Evolutionary conservation across 345 rosid genomes (phyloP).

Genomic region (Eucalyptus cloeziana): DNA sequence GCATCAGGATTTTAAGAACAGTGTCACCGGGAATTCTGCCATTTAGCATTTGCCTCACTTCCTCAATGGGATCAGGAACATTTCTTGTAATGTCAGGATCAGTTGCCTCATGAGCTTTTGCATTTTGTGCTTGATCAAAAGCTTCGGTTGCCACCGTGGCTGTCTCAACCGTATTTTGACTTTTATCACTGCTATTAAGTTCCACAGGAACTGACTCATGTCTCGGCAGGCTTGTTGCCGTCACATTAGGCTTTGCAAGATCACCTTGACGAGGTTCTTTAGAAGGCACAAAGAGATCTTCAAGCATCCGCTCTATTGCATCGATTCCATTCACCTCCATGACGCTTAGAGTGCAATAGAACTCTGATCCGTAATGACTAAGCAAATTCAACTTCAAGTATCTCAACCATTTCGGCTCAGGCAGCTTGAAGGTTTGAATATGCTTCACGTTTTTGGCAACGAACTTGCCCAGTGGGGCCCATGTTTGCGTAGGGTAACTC

Average conservation of each 20-base stretch:
- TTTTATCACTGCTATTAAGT: slow-evolving; percentile 10
- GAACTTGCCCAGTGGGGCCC: slow-evolving; percentile 53
- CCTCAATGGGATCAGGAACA: slow-evolving; percentile 43
- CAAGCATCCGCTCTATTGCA: slow-evolving; percentile 89
- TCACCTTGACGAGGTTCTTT: background rate
- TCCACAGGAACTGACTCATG: slow-evolving; percentile 14
- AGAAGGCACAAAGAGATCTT: slow-evolving; percentile 55
- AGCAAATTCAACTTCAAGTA: slow-evolving; percentile 62
- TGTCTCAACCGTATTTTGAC: slow-evolving; percentile 5
- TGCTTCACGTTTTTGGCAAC: slow-evolving; percentile 71
- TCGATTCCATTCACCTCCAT: slow-evolving; percentile 85
- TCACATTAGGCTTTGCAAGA: slow-evolving; percentile 17
- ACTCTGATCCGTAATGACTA: slow-evolving; percentile 89
- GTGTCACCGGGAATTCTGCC: slow-evolving; percentile 55
- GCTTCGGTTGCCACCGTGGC: slow-evolving; percentile 5
- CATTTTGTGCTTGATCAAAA: background rate
- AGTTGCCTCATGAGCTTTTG: slow-evolving; percentile 4
- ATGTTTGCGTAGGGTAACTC: slow-evolving; percentile 60
- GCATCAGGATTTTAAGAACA: slow-evolving; percentile 84
- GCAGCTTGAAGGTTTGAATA: slow-evolving; percentile 58
- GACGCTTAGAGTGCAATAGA: slow-evolving; percentile 83
- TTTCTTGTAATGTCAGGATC: slow-evolving; percentile 5
- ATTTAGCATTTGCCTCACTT: slow-evolving; percentile 49
- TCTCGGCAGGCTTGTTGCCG: slow-evolving; percentile 5
- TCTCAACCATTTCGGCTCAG: slow-evolving; percentile 88